phyloP scores from a whole-genome alignment of 345 rosid species.

The Bruguiera gymnorhiza region DNA sequence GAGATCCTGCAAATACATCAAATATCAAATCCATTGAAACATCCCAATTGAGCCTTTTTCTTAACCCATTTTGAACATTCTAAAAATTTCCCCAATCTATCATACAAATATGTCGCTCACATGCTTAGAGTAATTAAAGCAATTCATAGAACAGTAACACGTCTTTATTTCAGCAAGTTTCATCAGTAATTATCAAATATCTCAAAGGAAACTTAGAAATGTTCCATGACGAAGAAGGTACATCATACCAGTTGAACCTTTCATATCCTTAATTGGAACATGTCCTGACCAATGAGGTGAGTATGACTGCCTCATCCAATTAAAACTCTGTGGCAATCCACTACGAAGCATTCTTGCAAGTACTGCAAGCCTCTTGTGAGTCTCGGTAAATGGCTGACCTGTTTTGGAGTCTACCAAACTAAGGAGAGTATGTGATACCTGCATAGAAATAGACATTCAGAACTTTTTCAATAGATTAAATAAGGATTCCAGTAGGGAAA shows the following conservation, averaged over 20 bases:
- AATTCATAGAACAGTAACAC: background rate
- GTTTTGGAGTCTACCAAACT: constrained; percentile 79
- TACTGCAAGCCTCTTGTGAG: constrained; percentile 54
- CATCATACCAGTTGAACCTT: constrained; percentile 37
- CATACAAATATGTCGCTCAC: background rate
- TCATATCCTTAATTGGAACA: constrained; percentile 41
- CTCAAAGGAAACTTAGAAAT: background rate
- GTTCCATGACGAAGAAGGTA: background rate
- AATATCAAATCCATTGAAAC: background rate
- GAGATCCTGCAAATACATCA: constrained; percentile 52
- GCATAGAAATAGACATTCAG: constrained; percentile 34
- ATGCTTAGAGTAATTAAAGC: background rate
- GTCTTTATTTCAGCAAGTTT: background rate
- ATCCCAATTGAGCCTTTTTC: background rate
- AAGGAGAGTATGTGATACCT: constrained; percentile 97
- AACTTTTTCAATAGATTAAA: constrained; percentile 13
- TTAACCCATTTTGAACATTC: background rate
- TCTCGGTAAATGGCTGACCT: constrained; percentile 59
- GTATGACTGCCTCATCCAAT: constrained; percentile 57
- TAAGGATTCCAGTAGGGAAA: constrained; percentile 9
- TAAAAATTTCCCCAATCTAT: background rate
- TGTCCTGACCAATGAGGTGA: constrained; percentile 36
- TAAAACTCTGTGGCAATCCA: constrained; percentile 71
- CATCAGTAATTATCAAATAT: background rate
- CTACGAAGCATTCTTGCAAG: constrained; percentile 83